phyloP scores from a whole-genome alignment of 306 rosid species.

The Cicer bijugum region DNA sequence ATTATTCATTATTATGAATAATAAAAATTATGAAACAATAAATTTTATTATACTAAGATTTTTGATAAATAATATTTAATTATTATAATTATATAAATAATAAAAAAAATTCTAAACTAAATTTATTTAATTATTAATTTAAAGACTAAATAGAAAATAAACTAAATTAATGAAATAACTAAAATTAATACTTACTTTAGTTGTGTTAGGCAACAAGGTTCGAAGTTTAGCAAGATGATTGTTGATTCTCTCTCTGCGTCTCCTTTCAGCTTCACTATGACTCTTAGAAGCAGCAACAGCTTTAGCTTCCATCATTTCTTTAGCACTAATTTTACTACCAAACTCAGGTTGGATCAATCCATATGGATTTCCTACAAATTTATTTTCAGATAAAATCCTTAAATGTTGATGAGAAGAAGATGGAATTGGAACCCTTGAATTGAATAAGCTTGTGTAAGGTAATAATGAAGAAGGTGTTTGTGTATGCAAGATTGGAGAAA shows the following conservation, averaged over 20 bases:
- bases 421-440: slow-evolving; percentile 56
- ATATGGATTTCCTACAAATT: too few species aligned
- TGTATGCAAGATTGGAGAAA: slow-evolving; percentile 51
- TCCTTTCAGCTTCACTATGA: slow-evolving; percentile 95
- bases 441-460: slow-evolving; percentile 66
- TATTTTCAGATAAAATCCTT: slow-evolving; percentile 62
- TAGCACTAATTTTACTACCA: slow-evolving; percentile 78
- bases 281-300: slow-evolving; percentile 97
- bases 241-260: slow-evolving; percentile 96
- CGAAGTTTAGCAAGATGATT: slow-evolving; percentile 92
- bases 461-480: slow-evolving; percentile 42
- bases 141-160: too few species aligned
- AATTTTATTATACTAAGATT: too few species aligned
- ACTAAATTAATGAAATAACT: too few species aligned
- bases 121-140: too few species aligned
- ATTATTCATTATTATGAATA: too few species aligned
- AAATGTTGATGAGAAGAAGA: slow-evolving; percentile 60
- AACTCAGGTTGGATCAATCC: too few species aligned
- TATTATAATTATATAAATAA: too few species aligned
- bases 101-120: too few species aligned
- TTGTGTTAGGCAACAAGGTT: slow-evolving; percentile 88
- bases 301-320: slow-evolving; percentile 96
- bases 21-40: too few species aligned
- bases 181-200: slow-evolving; percentile 70
- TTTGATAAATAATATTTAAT: too few species aligned